Evolutionary conservation across 306 rosid genomes (phyloP), one percentile per base, ranked within the genome.

Genomic region (Urtica urens): DNA sequence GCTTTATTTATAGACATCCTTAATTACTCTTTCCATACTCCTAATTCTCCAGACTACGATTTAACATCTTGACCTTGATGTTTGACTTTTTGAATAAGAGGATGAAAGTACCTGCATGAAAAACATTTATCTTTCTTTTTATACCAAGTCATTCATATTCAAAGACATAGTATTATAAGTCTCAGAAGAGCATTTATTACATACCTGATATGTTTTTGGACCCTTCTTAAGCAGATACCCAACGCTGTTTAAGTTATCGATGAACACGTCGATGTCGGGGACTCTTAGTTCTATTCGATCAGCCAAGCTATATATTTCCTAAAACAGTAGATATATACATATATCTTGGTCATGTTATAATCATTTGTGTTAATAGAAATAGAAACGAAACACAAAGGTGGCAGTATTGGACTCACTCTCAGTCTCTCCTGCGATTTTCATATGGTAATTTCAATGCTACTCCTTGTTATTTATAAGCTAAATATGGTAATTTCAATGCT

Each of bases 251-350:
- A 90, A 78, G 58, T 90, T 84, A 21, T 81, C 94, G 23, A 84
- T 70, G 55, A 85, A 77, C 42, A 87, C 66, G 53, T 85, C 92
- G n/a, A 81, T 57, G 60, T 90, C 95, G 24, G 97, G 95, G 65
- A 90, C 95, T 71, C 72, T 51, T 40, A 90, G 74, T 38, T 60
- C 68, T 54, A 90, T 81, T 60, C 78, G 82, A 71, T 90, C 95
- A 3, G 95, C 95, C 60, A 90, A 73, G 70, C 74, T 67, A 58
- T 84, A 90, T 71, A 90, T 81, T 74, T 90, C 97, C 97, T 90
- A 85, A 54, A 70, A 75, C 39, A 43, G 40, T 54, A 40, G 10
- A 42, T 12, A 3, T 35, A 3, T 4, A 35, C 5, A 35, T 35
- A 9, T 35, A 35, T 31, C 7, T 31, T 7, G 7, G 13, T 7